Evolutionary conservation across 2,329 filamentous ascomycete species (phyloP).

Genomic region (Alternaria ventricosa): DNA sequence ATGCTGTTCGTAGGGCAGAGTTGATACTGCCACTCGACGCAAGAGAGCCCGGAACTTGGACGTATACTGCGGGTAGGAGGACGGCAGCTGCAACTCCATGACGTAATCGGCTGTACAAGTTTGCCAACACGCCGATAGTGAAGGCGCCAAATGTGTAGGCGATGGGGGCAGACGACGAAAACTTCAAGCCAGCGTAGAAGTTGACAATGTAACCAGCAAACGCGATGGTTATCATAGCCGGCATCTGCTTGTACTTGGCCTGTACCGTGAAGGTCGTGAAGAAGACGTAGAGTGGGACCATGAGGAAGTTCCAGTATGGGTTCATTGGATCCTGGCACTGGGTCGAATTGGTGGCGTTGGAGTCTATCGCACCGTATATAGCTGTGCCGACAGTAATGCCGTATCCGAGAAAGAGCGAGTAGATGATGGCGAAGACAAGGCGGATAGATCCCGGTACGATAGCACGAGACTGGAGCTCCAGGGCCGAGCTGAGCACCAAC

Average conservation of each 20-base stretch:
- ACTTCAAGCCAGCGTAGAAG: constrained; percentile 72
- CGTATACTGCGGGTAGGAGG: constrained; percentile 41
- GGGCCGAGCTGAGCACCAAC: constrained; percentile 54
- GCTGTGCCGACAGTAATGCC: constrained; percentile 58
- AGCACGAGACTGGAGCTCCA: constrained; percentile 55
- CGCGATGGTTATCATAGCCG: constrained; percentile 76
- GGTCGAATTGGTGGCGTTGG: constrained; percentile 52
- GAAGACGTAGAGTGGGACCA: constrained; percentile 77
- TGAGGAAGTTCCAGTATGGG: constrained; percentile 67
- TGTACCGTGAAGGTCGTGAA: constrained; percentile 77
- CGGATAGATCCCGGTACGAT: constrained; percentile 58
- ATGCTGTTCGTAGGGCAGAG: constrained; percentile 36
- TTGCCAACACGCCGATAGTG: constrained; percentile 76
- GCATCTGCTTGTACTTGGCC: constrained; percentile 77
- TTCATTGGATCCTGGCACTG: constrained; percentile 54
- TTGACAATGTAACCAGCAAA: constrained; percentile 76
- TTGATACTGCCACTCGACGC: constrained; percentile 41
- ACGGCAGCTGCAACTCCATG: constrained; percentile 54
- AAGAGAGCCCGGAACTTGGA: constrained; percentile 43
- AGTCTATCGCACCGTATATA: constrained; percentile 55
- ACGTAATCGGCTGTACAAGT: constrained; percentile 74
- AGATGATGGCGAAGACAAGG: constrained; percentile 60
- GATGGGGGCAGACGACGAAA: constrained; percentile 73
- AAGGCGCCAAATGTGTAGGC: constrained; percentile 79
- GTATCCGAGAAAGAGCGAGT: constrained; percentile 58